Conservation (phyloP, 2,329 filamentous ascomycete genomes). For the Dactylellina leptospora region DNA sequence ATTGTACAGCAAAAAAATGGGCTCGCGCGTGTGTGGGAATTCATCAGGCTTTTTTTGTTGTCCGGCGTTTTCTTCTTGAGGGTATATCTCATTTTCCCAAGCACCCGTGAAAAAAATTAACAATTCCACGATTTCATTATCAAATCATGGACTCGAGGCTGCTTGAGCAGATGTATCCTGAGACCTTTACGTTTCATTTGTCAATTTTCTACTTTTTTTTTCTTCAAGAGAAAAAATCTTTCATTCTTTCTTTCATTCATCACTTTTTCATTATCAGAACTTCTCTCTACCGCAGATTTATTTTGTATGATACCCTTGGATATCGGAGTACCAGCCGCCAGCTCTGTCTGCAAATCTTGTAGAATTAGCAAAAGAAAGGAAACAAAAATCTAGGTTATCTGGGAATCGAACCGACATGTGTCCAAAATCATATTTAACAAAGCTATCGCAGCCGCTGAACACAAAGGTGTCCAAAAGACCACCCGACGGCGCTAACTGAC, state of each 20-base stretch:
- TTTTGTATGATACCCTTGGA: conserved; percentile 42
- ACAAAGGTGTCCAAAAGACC: not conserved
- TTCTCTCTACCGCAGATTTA: not conserved
- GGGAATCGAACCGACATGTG: not conserved
- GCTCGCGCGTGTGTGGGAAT: not conserved
- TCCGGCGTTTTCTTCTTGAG: conserved; percentile 38
- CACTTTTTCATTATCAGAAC: not conserved
- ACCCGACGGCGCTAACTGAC: not conserved
- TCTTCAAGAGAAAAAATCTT: not conserved
- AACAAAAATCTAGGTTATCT: not conserved
- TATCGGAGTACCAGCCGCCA: not conserved
- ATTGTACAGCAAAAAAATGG: conserved; percentile 4
- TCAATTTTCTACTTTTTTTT: not conserved
- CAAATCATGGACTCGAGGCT: conserved; percentile 4
- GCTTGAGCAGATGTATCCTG: conserved; percentile 13
- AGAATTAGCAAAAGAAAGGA: not conserved
- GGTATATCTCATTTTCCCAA: conserved; percentile 44
- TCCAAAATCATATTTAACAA: not conserved
- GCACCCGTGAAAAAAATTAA: conserved; percentile 15
- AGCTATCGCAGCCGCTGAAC: not conserved
- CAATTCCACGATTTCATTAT: conserved; percentile 20
- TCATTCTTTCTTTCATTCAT: conserved; percentile 5
- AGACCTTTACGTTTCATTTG: conserved; percentile 10
- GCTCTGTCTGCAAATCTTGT: not conserved
- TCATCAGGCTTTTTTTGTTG: not conserved